Evolutionary conservation across 1,284 basidiomycete genomes (phyloP).

Genomic region (Leccinum fallax): DNA sequence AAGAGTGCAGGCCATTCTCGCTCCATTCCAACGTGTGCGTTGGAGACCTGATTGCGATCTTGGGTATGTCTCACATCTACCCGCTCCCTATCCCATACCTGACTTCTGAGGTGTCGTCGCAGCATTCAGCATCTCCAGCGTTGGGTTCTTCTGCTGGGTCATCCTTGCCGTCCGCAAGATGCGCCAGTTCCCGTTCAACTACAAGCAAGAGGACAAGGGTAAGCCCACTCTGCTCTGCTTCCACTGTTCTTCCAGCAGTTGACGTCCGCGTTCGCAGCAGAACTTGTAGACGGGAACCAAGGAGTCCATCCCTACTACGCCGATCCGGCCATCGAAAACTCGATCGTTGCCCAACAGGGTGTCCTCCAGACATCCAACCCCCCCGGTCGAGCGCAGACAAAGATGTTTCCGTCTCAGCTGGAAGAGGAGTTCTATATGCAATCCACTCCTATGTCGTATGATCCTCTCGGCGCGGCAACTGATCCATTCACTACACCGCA

Average conservation of each 20-base stretch:
- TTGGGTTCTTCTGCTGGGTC: slow-evolving; percentile 24
- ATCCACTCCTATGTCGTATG: not conserved
- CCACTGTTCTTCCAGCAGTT: not conserved
- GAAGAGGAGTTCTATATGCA: slow-evolving; percentile 1
- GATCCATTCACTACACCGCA: not conserved
- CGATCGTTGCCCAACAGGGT: slow-evolving; percentile 4
- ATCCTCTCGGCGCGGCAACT: not conserved
- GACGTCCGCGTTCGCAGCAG: slow-evolving; percentile 8
- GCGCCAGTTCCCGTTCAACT: slow-evolving; percentile 18
- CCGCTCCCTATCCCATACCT: not conserved
- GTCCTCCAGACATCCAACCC: slow-evolving; percentile 4
- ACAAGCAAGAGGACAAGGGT: slow-evolving; percentile 3
- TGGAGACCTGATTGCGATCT: slow-evolving; percentile 28
- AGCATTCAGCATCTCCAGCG: slow-evolving; percentile 22
- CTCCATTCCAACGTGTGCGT: slow-evolving; percentile 21
- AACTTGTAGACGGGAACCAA: not conserved
- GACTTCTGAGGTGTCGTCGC: not conserved
- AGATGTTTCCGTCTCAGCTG: not conserved
- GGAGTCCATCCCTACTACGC: slow-evolving; percentile 6
- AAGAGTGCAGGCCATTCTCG: slow-evolving; percentile 14
- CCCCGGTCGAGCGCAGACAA: slow-evolving; percentile 7
- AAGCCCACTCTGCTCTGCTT: not conserved
- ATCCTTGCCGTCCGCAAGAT: slow-evolving; percentile 28
- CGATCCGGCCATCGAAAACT: slow-evolving; percentile 4
- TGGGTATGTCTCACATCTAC: slow-evolving; percentile 16